phyloP scores from a whole-genome alignment of 495 filamentous ascomycete genomes.

The Acidiella bohemica region DNA sequence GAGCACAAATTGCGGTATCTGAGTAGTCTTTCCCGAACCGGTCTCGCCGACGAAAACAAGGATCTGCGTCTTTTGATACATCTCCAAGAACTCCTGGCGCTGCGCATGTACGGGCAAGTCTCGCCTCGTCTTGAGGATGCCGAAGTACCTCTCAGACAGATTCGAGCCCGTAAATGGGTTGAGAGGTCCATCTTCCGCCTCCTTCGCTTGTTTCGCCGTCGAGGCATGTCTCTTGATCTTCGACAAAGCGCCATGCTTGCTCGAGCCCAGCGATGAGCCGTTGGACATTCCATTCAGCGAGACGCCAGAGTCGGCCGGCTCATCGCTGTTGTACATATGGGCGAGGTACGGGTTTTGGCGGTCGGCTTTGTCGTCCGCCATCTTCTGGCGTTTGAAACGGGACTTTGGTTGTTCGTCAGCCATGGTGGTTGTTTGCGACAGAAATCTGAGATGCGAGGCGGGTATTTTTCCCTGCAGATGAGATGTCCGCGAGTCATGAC shows the following conservation, averaged over 20 bases:
- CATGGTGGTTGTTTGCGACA: conserved; percentile 26
- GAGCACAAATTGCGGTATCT: conserved; percentile 95
- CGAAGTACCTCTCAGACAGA: conserved; percentile 73
- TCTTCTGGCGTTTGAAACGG: conserved; percentile 36
- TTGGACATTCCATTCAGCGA: conserved; percentile 24
- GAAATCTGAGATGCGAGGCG: no score
- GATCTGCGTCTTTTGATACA: conserved; percentile 87
- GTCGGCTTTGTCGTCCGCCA: conserved; percentile 36
- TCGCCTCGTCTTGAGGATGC: conserved; percentile 69
- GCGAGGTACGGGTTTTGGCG: conserved; percentile 76
- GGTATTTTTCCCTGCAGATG: no score
- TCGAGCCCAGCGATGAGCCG: no score
- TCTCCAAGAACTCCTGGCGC: conserved; percentile 75
- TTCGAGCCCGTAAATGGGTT: conserved; percentile 67
- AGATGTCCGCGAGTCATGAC: no score
- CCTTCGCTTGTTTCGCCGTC: conserved; percentile 57
- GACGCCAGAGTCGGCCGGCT: conserved; percentile 16
- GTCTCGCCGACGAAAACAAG: conserved; percentile 98
- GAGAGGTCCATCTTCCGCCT: conserved; percentile 64
- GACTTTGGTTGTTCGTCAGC: conserved; percentile 31
- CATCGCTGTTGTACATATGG: conserved; percentile 56
- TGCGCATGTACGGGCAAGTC: conserved; percentile 83
- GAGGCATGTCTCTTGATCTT: conserved; percentile 66
- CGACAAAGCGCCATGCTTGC: conserved; percentile 34
- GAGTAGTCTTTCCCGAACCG: conserved; percentile 96